These are phyloP conservation scores for Eutrema salsugineum DNA, from an alignment of 441 rosid genomes.

Conservation along the genomic window DNA sequence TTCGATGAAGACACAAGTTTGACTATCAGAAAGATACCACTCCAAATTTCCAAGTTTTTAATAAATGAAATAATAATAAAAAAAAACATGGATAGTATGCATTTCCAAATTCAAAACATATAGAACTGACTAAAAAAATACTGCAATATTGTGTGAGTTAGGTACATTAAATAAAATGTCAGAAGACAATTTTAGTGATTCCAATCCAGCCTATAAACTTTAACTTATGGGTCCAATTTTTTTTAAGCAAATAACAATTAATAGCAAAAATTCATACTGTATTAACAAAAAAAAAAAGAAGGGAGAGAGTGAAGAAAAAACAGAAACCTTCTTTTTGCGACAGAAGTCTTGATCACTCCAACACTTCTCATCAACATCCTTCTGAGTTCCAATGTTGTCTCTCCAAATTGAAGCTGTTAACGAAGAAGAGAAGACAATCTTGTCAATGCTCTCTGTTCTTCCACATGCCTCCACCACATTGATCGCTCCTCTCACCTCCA, in stretches of 20 bases:
- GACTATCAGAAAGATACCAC: not conserved
- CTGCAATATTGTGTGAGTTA: not conserved
- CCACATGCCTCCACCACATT: conserved; percentile 88
- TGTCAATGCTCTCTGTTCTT: conserved; percentile 58
- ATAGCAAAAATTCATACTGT: not conserved
- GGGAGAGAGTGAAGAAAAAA: not conserved
- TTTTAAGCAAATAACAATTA: not conserved
- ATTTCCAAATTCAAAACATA: not conserved
- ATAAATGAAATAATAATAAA: not conserved
- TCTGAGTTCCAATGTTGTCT: conserved; percentile 52
- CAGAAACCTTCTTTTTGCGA: conserved; percentile 60
- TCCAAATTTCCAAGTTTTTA: not conserved
- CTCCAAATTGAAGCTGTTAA: conserved; percentile 83
- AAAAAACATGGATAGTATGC: not conserved
- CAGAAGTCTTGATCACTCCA: conserved; percentile 82
- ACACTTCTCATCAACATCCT: conserved; percentile 75
- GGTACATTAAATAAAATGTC: conserved; percentile 5
- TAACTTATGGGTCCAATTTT: not conserved
- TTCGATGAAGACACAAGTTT: conserved; percentile 11
- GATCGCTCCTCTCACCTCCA: conserved; percentile 81
- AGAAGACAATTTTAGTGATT: not conserved
- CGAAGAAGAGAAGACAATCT: conserved; percentile 72
- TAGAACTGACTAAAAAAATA: not conserved
- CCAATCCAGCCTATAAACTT: conserved; percentile 2
- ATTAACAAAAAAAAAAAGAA: not conserved